phyloP scores from a whole-genome alignment of 495 filamentous ascomycete species.

The Amphirosellinia nigrospora region DNA sequence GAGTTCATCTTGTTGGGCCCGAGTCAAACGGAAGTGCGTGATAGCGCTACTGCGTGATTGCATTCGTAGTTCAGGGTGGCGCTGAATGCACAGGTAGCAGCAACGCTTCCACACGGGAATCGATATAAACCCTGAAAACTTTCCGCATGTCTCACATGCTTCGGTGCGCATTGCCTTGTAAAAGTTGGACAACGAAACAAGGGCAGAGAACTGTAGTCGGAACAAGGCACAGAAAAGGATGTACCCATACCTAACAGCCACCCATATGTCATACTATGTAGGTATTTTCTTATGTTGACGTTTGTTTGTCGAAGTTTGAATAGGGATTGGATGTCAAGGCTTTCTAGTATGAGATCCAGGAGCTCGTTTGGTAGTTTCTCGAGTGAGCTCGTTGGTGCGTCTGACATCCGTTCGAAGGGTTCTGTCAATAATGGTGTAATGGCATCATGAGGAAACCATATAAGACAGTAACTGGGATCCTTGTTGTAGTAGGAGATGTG shows the following conservation, averaged over 20 bases:
- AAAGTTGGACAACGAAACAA: conserved; percentile 44
- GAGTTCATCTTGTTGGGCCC: too few relatives aligned
- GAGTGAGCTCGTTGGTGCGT: conserved; percentile 40
- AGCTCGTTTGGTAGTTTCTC: conserved; percentile 48
- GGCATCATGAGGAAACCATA: not conserved
- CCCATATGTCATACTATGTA: conserved; percentile 41
- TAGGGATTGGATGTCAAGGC: conserved; percentile 47
- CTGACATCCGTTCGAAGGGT: conserved; percentile 40
- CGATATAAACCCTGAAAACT: conserved; percentile 46
- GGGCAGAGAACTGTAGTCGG: conserved; percentile 44
- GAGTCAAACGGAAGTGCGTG: too few relatives aligned
- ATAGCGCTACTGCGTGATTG: too few relatives aligned
- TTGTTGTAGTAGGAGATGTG: not conserved
- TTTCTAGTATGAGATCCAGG: conserved; percentile 40
- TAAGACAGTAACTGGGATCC: not conserved
- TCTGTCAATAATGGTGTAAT: conserved; percentile 35
- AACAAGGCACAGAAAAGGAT: conserved; percentile 49
- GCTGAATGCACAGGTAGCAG: conserved; percentile 44
- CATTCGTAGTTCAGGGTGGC: too few relatives aligned
- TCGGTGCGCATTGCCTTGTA: conserved; percentile 45
- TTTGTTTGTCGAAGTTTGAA: conserved; percentile 50
- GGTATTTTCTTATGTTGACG: conserved; percentile 44
- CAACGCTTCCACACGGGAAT: conserved; percentile 46
- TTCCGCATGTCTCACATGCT: conserved; percentile 41
- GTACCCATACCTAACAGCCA: conserved; percentile 43